Evolutionary conservation across 208 protist genomes (phyloP), one percentile per base, ranked within the genome.

Genomic region (Angomonas ambiguus): DNA sequence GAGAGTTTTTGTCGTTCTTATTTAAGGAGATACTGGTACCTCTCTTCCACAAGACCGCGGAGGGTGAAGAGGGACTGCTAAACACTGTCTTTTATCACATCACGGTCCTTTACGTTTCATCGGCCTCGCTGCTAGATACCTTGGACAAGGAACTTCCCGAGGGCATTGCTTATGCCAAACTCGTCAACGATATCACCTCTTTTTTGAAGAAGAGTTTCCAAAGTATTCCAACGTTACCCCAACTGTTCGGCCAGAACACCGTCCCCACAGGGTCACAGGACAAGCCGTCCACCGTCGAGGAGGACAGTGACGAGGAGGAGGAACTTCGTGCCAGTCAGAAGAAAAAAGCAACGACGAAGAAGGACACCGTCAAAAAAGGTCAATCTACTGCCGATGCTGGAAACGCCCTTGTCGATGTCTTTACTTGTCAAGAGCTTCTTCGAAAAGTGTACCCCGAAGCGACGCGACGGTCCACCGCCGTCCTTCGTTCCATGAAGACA

Each of bases 91-190:
- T 79, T 27, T 85, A 80, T 72, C 69, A 82, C 60, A 61, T 75
- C 11, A 68, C 62, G 25, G 69, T 80, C n/a, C 58, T 85, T 13
- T 80, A 80, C 57, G 63, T 79, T 51, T 67, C 71, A 38, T 49
- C 55, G 53, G 32, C 51, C 0, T 49, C 65, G 20, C 20, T 35
- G 2, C 28, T 10, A 20, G 20, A 45, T 24, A 11, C 22, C 11
- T 53, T n/a, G n/a, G 38, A 45, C 38, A 16, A 16, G 16, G 38
- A 45, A 45, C 8, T n/a, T n/a, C 38, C 8, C 38, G 38, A 53
- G 45, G 18, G 24, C 10, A 24, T 8, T 53, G 45, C 18, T 53
- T 53, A 5, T 41, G 35, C 35, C 13, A 41, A 41, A 41, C 13
- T 41, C 8, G 13, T 13, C 8, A 13, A 5, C 45, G 45, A 53